Evolutionary conservation across 805 yeast genomes (phyloP), one percentile per base, ranked within the genome.

Genomic region (Candida broadrunensis): DNA sequence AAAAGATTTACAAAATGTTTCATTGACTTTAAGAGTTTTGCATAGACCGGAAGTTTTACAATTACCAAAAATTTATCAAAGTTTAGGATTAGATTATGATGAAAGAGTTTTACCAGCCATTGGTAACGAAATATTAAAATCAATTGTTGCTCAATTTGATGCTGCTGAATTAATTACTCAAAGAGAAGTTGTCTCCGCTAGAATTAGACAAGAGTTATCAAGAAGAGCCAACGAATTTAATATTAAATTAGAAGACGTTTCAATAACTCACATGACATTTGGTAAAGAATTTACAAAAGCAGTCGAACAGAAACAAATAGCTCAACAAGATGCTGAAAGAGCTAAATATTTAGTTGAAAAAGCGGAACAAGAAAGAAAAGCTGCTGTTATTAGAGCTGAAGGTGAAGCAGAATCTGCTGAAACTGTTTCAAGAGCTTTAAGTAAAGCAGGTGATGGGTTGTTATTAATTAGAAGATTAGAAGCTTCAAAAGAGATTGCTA

Each of bases 381-480:
- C 95, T 61, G 76, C 88, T 72, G 95, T 93, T 48, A 97, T 93
- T 43, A 88, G 85, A 65, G 98, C 99, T 11, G 87, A 88, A 64
- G 99, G 99, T 80, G 99, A 93, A 70, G 99, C 99, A 50, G 82
- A 88, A 61, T 86, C 97, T 39, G 99, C 99, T 25, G 95, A 90
- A 66, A 82, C 82, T 46, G 93, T 93, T 47, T 88, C 97, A 26
- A 87, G 83, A 65, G 97, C 98, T 4, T 77, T 93, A 50, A 80
- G 83, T 40, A 90, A 89, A 71, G 89, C 95, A 18, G 99, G 99
- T 63, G 98, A 93, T 59, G 98, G 98, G 51, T 75, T 93, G 52
- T 74, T 93, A 59, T 77, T 87, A 72, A 90, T 93, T 55, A 81
- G 91, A 74, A 84, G 97, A 69, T 79, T 93, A 61, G 98, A 91